Conservation (phyloP, 768 basidiomycete species). For the Tricholoma furcatifolium region DNA sequence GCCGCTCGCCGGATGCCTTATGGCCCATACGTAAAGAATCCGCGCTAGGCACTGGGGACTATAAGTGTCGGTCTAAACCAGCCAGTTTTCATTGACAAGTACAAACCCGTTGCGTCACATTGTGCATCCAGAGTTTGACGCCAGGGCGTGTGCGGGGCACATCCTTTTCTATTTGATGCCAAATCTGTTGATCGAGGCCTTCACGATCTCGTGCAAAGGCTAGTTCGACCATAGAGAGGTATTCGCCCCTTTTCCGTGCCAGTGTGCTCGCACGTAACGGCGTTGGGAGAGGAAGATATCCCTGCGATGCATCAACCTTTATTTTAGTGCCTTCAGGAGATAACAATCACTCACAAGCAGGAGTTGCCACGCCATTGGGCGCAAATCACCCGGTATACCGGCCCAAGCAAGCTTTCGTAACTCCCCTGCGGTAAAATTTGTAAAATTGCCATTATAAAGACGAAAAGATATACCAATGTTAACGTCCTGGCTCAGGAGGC, state of each 20-base stretch:
- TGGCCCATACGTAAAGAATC: slow-evolving; percentile 98
- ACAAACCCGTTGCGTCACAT: slow-evolving; percentile 82
- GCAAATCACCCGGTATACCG: slow-evolving; percentile 83
- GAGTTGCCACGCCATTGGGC: slow-evolving; percentile 93
- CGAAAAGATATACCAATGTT: slow-evolving; percentile 63
- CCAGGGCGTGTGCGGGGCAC: slow-evolving; percentile 95
- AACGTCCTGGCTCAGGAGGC: slow-evolving; percentile 72
- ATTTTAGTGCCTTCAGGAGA: not conserved
- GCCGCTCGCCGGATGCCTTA: slow-evolving; percentile 96
- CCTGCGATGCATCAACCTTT: slow-evolving; percentile 44
- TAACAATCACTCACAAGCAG: slow-evolving; percentile 64
- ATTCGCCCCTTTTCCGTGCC: slow-evolving; percentile 90
- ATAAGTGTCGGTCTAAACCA: slow-evolving; percentile 11
- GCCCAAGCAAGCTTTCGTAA: slow-evolving; percentile 93
- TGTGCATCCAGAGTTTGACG: slow-evolving; percentile 88
- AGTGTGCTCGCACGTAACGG: slow-evolving; percentile 74
- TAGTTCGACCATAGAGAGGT: slow-evolving; percentile 82
- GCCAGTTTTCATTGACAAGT: not conserved
- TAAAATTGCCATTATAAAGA: slow-evolving; percentile 1
- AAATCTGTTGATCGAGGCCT: slow-evolving; percentile 92
- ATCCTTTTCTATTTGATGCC: slow-evolving; percentile 99
- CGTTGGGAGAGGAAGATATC: slow-evolving; percentile 86
- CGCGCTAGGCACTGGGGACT: slow-evolving; percentile 79
- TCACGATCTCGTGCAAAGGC: slow-evolving; percentile 86
- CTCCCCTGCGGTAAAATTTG: slow-evolving; percentile 48